Evolutionary conservation across 371 early-diverging fungal genomes (phyloP).

Genomic region (Gilbertella persicaria): DNA sequence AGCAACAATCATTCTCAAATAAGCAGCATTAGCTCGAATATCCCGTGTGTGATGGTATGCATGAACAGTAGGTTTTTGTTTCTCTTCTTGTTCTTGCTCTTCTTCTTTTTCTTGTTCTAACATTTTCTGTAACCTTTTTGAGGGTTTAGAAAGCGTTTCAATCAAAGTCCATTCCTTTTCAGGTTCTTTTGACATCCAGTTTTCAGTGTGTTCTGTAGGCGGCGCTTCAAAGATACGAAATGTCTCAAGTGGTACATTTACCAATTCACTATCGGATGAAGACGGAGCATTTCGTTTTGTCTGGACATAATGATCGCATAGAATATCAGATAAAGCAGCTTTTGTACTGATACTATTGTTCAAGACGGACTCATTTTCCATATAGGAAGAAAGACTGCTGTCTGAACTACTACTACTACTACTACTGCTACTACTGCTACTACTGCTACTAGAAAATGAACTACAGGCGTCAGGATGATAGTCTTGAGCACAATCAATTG

Average conservation of each 20-base stretch:
- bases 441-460: constrained; percentile 14
- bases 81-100: constrained; percentile 5
- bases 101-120: constrained; percentile 7
- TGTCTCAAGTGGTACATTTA: constrained; percentile 28
- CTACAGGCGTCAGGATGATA: constrained; percentile 5
- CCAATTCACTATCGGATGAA: constrained; percentile 19
- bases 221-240: constrained; percentile 33
- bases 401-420: constrained; percentile 2
- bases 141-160: constrained; percentile 11
- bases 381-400: not conserved
- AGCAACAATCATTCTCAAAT: constrained; percentile 62
- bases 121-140: constrained; percentile 1
- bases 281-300: constrained; percentile 8
- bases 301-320: constrained; percentile 48
- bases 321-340: constrained; percentile 33
- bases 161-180: constrained; percentile 39
- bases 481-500: constrained; percentile 21
- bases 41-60: constrained; percentile 31
- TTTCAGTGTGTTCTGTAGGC: constrained; percentile 20
- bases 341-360: not conserved
- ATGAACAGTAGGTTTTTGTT: not conserved
- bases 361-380: constrained; percentile 1
- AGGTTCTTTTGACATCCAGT: constrained; percentile 15
- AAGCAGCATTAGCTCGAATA: constrained; percentile 51
- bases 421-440: constrained; percentile 9